Percentiles rank a stretch among this genome's conserved stretches.
These are phyloP conservation scores for Leishmania tropica DNA, from an alignment of 208 protist species.

Conservation along the genomic window DNA sequence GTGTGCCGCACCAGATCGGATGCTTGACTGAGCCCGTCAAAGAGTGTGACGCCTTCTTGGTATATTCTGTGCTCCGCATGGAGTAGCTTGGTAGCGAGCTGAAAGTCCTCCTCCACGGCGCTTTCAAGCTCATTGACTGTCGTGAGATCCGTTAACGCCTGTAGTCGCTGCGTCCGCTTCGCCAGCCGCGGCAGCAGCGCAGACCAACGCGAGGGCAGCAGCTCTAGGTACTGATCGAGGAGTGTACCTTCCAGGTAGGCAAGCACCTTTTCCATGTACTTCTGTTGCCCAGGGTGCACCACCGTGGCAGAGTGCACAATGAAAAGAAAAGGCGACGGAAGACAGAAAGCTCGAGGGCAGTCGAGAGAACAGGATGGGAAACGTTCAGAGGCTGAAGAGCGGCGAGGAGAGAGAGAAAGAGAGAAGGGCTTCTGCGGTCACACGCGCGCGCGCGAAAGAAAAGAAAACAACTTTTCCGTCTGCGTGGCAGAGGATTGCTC, in stretches of 20 bases:
- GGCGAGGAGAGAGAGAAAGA: neutral
- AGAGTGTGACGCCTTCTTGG: conserved; percentile 21
- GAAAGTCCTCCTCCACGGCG: conserved; percentile 41
- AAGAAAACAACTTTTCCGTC: neutral
- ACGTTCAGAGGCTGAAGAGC: too few species aligned
- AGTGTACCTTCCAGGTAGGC: conserved; percentile 35
- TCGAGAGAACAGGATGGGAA: neutral
- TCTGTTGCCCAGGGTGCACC: neutral
- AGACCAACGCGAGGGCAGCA: conserved; percentile 60
- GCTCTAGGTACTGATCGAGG: conserved; percentile 41
- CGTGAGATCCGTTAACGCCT: conserved; percentile 25
- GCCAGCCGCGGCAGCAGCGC: conserved; percentile 48
- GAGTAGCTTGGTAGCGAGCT: conserved; percentile 39
- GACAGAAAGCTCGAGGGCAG: neutral
- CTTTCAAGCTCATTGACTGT: neutral
- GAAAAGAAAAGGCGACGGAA: conserved; percentile 8
- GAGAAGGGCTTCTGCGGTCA: neutral
- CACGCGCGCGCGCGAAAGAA: neutral
- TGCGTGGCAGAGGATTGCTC: neutral
- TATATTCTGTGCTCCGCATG: conserved; percentile 56
- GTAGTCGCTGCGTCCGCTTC: conserved; percentile 55
- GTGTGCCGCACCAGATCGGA: neutral
- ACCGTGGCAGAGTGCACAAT: conserved; percentile 3
- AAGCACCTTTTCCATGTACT: conserved; percentile 9
- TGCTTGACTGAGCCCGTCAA: neutral